phyloP scores from a whole-genome alignment of 768 basidiomycete genomes.

The Naematelia encephala region DNA sequence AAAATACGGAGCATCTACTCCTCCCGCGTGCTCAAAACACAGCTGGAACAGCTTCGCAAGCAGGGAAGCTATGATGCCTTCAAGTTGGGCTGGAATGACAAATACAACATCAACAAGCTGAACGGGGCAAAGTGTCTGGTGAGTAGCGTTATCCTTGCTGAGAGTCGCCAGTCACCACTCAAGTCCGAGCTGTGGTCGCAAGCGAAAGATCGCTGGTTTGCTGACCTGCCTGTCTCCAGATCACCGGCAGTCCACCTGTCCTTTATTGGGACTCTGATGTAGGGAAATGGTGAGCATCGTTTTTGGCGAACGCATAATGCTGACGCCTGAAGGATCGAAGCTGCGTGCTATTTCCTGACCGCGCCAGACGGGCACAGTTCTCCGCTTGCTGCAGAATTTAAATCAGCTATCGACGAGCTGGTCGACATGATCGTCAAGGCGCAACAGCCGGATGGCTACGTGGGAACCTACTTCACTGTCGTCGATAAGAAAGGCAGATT shows the following conservation, averaged over 20 bases:
- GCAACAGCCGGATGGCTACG: conserved; percentile 29
- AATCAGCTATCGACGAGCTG: conserved; percentile 21
- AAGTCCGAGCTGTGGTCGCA: background rate
- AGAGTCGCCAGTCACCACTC: background rate
- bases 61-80: conserved; percentile 33
- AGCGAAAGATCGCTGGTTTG: background rate
- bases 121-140: conserved; percentile 18
- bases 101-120: conserved; percentile 22
- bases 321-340: conserved; percentile 27
- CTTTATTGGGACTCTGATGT: conserved; percentile 35
- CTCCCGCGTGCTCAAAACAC: conserved; percentile 25
- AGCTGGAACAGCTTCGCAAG: conserved; percentile 29
- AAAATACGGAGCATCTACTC: conserved; percentile 25
- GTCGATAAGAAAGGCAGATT: conserved; percentile 25
- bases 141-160: background rate
- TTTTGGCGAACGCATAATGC: background rate
- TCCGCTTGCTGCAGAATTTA: conserved; percentile 15
- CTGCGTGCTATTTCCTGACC: conserved; percentile 27
- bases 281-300: conserved; percentile 24
- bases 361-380: conserved; percentile 10
- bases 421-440: conserved; percentile 30
- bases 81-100: conserved; percentile 21
- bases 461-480: conserved; percentile 30
- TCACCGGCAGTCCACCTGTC: conserved; percentile 20
- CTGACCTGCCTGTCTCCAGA: conserved; percentile 5